Base-by-base conservation (phyloP, 1,284 basidiomycete species). In the Cryptococcus wingfieldii region DNA sequence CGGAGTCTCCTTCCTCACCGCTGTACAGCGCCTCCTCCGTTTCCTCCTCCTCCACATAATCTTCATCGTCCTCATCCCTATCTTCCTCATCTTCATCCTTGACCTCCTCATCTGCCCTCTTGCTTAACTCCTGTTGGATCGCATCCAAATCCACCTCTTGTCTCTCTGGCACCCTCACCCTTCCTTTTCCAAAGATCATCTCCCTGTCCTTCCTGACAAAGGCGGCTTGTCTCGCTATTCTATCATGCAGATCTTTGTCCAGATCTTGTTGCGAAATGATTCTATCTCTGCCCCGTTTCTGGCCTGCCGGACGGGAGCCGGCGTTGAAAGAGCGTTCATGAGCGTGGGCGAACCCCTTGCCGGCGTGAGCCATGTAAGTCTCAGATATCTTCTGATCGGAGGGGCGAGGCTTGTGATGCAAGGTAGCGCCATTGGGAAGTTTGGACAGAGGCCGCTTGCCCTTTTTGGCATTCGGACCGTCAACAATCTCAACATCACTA, bases 341-440 rank as follows among this genome's bases (percentile, higher is more conserved):
- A 1, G 64, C 59, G 39, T 74, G 72, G 3, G 58, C 47, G 47
- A 62, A 69, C 10, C 58, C 47, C 12, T 63, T 63, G 13, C 55
- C 72, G 6, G 70, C 72, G 48, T 60, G 61, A 6, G 62, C 63
- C 13, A 65, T 45, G 38, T 67, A 66, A 0, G 69, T 70, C 47
- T 74, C 72, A n/a, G 66, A 66, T 1, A 60, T 19, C 2, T 48
- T 50, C 9, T 56, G 45, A 9, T 31, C n/a, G 38, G 64, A 65
- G 9, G 48, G 13, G 37, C 31, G 49, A 23, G 55, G 48, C 47
- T 58, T 16, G 52, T 53, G 10, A 10, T 34, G 31, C 31, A 34
- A 10, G 31, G 31, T 34, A 2, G 31, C 31, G 10, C 31, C 31
- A 34, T 34, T 6, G 5, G 31, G 31, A 34, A 34, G 31, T 8